Conservation (phyloP, 2,329 filamentous ascomycete species). For the Myriosclerotinia duriaeana region DNA sequence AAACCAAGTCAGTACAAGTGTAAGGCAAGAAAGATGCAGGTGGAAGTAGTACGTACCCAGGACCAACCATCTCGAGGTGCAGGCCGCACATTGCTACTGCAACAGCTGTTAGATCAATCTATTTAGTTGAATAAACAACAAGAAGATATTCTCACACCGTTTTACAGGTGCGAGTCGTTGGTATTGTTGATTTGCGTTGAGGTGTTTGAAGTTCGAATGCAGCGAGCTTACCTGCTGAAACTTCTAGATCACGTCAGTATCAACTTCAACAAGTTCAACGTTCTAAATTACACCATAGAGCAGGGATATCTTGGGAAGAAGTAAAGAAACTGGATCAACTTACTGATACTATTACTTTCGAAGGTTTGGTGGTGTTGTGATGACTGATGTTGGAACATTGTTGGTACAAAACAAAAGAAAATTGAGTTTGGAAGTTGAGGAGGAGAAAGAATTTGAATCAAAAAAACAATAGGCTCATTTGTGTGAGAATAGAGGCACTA, state of each 20-base stretch:
- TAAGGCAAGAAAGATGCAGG: background rate
- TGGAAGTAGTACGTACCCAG: background rate
- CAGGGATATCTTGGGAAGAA: background rate
- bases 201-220: background rate
- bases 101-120: background rate
- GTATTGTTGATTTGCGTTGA: background rate
- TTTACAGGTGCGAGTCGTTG: background rate
- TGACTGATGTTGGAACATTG: background rate
- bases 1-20: background rate
- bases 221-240: background rate
- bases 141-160: background rate
- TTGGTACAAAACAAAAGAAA: background rate
- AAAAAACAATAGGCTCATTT: background rate
- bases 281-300: background rate
- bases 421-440: background rate
- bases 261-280: background rate
- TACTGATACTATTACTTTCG: background rate
- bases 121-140: fast-evolving
- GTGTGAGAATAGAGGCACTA: background rate
- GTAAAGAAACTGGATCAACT: no score
- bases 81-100: background rate
- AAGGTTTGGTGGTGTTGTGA: background rate
- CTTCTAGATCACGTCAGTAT: background rate
- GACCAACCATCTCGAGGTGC: background rate
- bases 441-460: background rate